Evolutionary conservation across 1,284 basidiomycete genomes (phyloP).

Genomic region (Sporisorium reilianum): DNA sequence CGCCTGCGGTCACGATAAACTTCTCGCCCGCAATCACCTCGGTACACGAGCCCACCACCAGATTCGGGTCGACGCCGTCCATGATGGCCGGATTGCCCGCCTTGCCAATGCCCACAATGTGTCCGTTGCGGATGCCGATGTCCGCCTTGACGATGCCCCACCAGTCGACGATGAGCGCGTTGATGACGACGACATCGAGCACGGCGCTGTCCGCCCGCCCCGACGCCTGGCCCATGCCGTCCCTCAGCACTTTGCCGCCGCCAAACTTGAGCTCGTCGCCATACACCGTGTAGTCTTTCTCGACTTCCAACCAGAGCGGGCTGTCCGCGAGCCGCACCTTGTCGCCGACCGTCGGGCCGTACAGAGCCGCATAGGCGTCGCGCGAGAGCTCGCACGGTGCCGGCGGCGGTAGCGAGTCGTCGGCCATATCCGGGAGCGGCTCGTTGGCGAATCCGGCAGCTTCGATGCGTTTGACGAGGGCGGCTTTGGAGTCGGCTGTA

Average conservation of each 20-base stretch:
- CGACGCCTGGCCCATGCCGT: conserved; percentile 81
- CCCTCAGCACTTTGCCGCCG: conserved; percentile 74
- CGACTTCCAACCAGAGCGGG: conserved; percentile 90
- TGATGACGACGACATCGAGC: conserved; percentile 93
- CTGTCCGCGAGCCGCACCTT: conserved; percentile 89
- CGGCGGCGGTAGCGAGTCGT: conserved; percentile 24
- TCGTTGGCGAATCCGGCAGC: conserved; percentile 55
- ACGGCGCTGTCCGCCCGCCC: conserved; percentile 78
- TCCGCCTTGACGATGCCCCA: conserved; percentile 98
- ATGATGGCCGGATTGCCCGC: conserved; percentile 96
- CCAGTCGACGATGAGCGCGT: conserved; percentile 94
- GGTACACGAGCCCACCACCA: conserved; percentile 71
- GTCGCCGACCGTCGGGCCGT: conserved; percentile 91
- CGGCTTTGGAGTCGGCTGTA: conserved; percentile 13
- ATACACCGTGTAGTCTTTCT: conserved; percentile 85
- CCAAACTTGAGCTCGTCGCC: conserved; percentile 96
- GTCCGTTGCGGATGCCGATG: conserved; percentile 88
- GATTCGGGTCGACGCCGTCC: conserved; percentile 80
- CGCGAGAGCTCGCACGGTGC: conserved; percentile 52
- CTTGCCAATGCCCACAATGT: conserved; percentile 91
- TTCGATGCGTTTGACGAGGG: conserved; percentile 40
- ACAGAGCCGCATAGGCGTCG: conserved; percentile 61
- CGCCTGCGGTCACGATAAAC: conserved; percentile 91
- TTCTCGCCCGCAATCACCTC: conserved; percentile 91
- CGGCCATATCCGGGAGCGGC: conserved; percentile 21